Percentiles rank a stretch among this genome's conserved stretches.
These are phyloP conservation scores for Conticribra weissflogii DNA, from an alignment of 108 stramenopile species.

Conservation along the genomic window DNA sequence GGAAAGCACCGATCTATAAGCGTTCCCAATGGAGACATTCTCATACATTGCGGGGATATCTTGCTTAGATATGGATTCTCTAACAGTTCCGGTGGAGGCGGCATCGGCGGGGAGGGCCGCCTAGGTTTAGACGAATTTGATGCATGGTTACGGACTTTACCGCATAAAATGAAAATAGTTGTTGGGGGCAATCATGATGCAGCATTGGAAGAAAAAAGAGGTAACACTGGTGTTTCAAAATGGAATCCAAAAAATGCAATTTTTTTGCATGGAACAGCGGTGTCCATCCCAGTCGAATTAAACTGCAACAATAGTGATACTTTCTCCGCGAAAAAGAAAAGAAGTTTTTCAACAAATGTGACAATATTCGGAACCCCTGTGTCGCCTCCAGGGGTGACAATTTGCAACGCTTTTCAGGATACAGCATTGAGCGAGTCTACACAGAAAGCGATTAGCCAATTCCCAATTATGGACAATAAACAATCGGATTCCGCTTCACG, in stretches of 20 bases:
- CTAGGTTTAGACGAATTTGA: constrained; percentile 12
- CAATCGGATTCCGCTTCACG: background rate
- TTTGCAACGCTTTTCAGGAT: background rate
- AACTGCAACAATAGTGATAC: background rate
- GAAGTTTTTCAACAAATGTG: background rate
- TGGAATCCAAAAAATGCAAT: background rate
- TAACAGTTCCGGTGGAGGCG: background rate
- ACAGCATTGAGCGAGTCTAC: too few species aligned
- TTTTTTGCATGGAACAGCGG: background rate
- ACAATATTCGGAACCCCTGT: background rate
- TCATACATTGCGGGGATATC: constrained; percentile 27
- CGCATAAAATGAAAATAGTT: constrained; percentile 11
- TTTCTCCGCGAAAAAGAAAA: background rate
- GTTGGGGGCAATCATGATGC: constrained; percentile 28
- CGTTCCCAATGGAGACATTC: constrained; percentile 18
- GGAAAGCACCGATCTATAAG: constrained; percentile 16
- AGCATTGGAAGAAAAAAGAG: constrained; percentile 8
- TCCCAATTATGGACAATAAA: too few species aligned
- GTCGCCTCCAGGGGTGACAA: background rate
- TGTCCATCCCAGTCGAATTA: background rate
- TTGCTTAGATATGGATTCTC: constrained; percentile 13
- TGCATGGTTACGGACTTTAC: constrained; percentile 6
- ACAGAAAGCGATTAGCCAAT: too few species aligned
- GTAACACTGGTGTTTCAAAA: background rate
- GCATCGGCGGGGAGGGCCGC: background rate